Evolutionary conservation across 257 asterid species (phyloP), one percentile per base, ranked within the genome.

Genomic region (Rauvolfia tetraphylla): DNA sequence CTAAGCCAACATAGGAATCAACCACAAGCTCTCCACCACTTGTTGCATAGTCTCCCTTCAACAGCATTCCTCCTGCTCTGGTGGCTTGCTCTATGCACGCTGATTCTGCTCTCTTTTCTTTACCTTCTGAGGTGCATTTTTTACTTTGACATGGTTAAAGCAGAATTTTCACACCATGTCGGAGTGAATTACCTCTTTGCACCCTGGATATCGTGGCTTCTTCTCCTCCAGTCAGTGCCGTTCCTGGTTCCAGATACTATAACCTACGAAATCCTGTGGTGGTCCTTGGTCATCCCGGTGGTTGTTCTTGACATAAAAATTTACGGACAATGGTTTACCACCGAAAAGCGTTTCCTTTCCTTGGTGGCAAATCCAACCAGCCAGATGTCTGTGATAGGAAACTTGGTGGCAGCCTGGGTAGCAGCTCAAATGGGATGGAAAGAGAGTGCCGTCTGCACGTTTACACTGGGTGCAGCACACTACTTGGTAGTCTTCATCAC

Each of bases 261-360:
- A 29, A 65, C 62, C 11, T 31, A 69, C 14, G 71, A 61, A n/a
- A 34, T 66, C 0, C 4, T 84, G 12, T 69, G 79, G 80, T 81
- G 87, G 83, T 4, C 68, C 25, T 77, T 79, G 14, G 78, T 84
- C 1, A 1, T 80, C 0, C 92, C 92, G 0, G 71, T 84, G 25
- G 34, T 83, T 78, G 12, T 83, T 5, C 87, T 88, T 11, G 86
- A 86, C 17, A 42, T 88, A 2, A 88, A 86, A 44, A 80, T 86
- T 17, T 86, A 88, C 48, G 92, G 89, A 5, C 90, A 84, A 78
- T 88, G 90, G 90, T 81, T 88, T 18, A 86, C 92, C 0, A 84
- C 87, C 0, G 92, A 88, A 54, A 84, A 79, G 38, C 72, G 79
- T 78, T 82, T 83, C 41, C 56, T 88, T 51, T 88, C 90, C 14